Percentiles rank a stretch among this genome's conserved stretches.
Evolutionary conservation across 1,284 basidiomycete species (phyloP).

Genomic region (Trichosporon sp.): DNA sequence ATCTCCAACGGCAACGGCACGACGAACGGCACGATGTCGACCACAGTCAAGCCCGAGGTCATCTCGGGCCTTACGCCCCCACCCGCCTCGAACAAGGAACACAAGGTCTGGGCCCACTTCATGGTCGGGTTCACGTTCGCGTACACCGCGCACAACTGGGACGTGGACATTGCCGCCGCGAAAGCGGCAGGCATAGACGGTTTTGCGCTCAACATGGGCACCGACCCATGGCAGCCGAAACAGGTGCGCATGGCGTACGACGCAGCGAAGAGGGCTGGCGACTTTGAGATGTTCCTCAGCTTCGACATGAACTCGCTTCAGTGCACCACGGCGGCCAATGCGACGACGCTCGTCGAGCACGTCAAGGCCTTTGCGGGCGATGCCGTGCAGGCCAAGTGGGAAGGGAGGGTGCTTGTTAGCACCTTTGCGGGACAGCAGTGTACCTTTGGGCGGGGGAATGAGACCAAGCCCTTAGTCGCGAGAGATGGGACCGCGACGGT

Average conservation of each 20-base stretch:
- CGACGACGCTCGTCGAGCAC: constrained; percentile 62
- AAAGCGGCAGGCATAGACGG: constrained; percentile 60
- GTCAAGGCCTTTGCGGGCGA: constrained; percentile 64
- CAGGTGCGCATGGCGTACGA: constrained; percentile 68
- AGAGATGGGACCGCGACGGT: background rate
- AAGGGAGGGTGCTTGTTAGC: constrained; percentile 66
- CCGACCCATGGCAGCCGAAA: constrained; percentile 67
- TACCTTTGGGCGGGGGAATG: constrained; percentile 65
- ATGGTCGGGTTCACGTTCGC: constrained; percentile 56
- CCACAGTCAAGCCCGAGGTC: constrained; percentile 10
- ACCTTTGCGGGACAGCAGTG: constrained; percentile 76
- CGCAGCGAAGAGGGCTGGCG: constrained; percentile 51
- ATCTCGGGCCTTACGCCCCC: constrained; percentile 20
- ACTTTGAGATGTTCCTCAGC: constrained; percentile 72
- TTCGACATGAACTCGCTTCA: constrained; percentile 56
- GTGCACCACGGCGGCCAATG: constrained; percentile 63
- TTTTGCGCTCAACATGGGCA: constrained; percentile 69
- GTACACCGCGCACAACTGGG: constrained; percentile 51
- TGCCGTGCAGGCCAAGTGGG: constrained; percentile 66
- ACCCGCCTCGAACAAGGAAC: constrained; percentile 31
- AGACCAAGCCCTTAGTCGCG: background rate
- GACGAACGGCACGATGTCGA: background rate
- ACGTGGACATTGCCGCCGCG: constrained; percentile 53
- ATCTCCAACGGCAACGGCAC: no score
- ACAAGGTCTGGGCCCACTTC: constrained; percentile 55